A percentile compares a stretch with the other conserved stretches of the same genome.
phyloP scores from a whole-genome alignment of 495 filamentous ascomycete species.

The Antarctomyces pellizariae region DNA sequence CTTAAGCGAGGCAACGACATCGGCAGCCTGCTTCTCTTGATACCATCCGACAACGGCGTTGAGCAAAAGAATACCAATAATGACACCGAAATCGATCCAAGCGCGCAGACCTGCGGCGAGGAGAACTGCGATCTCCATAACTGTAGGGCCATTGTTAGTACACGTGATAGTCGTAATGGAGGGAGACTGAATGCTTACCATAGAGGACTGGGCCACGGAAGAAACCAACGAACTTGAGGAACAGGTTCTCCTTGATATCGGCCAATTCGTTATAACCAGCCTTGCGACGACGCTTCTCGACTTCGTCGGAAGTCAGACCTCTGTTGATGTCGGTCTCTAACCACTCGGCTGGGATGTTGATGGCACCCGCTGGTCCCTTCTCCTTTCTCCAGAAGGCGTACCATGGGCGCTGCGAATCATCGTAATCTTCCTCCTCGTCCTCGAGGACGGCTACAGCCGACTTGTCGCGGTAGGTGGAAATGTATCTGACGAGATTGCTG shows the following conservation, averaged over 20 bases:
- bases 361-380: slow-evolving; percentile 15
- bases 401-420: slow-evolving; percentile 27
- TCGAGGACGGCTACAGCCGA: slow-evolving; percentile 31
- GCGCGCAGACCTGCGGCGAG: slow-evolving; percentile 59
- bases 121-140: slow-evolving; percentile 68
- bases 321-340: slow-evolving; percentile 42
- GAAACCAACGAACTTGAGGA: slow-evolving; percentile 54
- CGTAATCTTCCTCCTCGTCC: slow-evolving; percentile 20
- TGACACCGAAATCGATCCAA: slow-evolving; percentile 69
- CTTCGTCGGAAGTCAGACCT: slow-evolving; percentile 32
- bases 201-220: slow-evolving; percentile 71
- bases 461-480: slow-evolving; percentile 38
- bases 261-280: slow-evolving; percentile 53
- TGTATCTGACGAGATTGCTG: slow-evolving; percentile 32
- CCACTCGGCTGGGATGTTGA: slow-evolving; percentile 47
- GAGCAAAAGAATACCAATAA: slow-evolving; percentile 54
- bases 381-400: slow-evolving; percentile 31
- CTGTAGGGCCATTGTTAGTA: slow-evolving; percentile 20
- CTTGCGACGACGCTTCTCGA: slow-evolving; percentile 40
- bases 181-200: slow-evolving; percentile 27
- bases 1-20: slow-evolving; percentile 59
- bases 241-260: slow-evolving; percentile 55
- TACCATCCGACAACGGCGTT: slow-evolving; percentile 75
- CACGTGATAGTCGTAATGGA: no score
- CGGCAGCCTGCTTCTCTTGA: slow-evolving; percentile 69